Conservation (phyloP, 345 rosid genomes). For the Eucalyptus erythrocorys region DNA sequence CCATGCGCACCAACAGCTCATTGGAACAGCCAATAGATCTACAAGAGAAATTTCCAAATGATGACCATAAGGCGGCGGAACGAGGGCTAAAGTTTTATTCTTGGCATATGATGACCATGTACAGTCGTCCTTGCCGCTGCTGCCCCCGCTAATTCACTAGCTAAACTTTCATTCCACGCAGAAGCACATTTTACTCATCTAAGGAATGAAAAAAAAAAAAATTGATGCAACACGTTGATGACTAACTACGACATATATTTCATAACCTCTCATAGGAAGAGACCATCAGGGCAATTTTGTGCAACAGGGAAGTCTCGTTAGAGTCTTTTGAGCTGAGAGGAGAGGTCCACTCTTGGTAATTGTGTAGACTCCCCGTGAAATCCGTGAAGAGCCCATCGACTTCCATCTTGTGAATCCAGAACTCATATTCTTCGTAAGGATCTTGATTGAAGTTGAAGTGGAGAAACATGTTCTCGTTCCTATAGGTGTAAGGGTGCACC, state of each 20-base stretch:
- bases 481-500: constrained; percentile 92
- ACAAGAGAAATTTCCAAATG: not conserved
- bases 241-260: not conserved
- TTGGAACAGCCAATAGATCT: not conserved
- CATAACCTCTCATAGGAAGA: constrained; percentile 21
- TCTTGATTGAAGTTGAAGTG: constrained; percentile 68
- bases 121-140: not conserved
- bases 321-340: constrained; percentile 13
- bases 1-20: not conserved
- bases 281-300: constrained; percentile 29
- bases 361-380: constrained; percentile 77
- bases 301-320: constrained; percentile 20
- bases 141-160: not conserved
- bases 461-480: constrained; percentile 52
- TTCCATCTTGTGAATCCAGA: constrained; percentile 71
- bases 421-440: constrained; percentile 55
- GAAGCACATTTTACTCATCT: not conserved
- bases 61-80: not conserved
- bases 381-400: constrained; percentile 93
- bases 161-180: not conserved
- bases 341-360: constrained; percentile 45
- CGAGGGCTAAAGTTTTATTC: not conserved
- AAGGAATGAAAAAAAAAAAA: not conserved
- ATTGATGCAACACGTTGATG: not conserved
- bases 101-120: not conserved